phyloP scores from a whole-genome alignment of 2,329 filamentous ascomycete species.

The Sclerotinia subarctica region DNA sequence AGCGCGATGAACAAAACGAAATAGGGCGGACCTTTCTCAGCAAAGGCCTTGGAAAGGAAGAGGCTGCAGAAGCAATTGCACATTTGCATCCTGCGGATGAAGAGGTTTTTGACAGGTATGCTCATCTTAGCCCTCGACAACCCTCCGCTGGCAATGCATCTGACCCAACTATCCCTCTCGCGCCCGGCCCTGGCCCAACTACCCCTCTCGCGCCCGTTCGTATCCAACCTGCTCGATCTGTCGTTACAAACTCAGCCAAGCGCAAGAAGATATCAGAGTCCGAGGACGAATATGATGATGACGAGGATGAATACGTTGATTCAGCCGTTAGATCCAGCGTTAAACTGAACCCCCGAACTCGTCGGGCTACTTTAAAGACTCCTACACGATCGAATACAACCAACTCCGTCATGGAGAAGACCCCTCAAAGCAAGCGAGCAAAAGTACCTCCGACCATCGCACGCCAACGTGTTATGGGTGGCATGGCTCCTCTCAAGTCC shows the following conservation, averaged over 20 bases:
- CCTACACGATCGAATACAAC: neutral
- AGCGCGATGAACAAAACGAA: slow-evolving; percentile 32
- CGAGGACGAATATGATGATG: slow-evolving; percentile 18
- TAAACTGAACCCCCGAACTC: neutral
- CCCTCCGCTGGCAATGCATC: neutral
- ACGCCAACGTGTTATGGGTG: neutral
- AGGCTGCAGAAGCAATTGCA: neutral
- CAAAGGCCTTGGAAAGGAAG: slow-evolving; percentile 13
- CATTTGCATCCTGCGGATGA: neutral
- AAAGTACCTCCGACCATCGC: neutral
- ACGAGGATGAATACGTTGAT: slow-evolving; percentile 16
- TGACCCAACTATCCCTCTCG: neutral
- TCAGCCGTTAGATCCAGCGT: slow-evolving; percentile 1
- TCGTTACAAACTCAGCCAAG: neutral
- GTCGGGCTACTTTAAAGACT: neutral
- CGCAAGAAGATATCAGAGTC: slow-evolving; percentile 6
- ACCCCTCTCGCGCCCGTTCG: neutral
- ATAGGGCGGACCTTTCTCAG: slow-evolving; percentile 28
- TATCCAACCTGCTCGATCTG: neutral
- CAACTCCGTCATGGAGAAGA: neutral
- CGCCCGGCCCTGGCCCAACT: neutral
- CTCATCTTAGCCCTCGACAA: too few species aligned
- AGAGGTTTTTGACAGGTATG: neutral
- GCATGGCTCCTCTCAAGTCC: neutral
- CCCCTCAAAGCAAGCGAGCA: neutral